These are phyloP conservation scores for Sporothrix mexicana DNA, from an alignment of 2,329 filamentous ascomycete genomes.

Conservation along the genomic window DNA sequence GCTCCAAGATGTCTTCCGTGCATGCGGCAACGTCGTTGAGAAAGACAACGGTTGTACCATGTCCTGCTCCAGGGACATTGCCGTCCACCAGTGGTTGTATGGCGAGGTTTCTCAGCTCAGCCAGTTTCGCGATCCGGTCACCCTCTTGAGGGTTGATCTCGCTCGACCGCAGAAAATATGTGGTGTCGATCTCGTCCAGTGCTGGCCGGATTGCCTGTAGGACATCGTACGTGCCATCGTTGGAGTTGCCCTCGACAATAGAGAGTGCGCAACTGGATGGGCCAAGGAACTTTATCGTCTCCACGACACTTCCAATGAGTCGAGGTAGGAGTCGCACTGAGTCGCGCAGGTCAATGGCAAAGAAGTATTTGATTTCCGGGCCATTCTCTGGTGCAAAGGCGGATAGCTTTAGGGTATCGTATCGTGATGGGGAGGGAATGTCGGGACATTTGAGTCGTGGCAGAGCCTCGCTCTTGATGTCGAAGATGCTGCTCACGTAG, in stretches of 20 bases:
- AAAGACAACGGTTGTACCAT: conserved; percentile 55
- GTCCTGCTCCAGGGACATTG: conserved; percentile 38
- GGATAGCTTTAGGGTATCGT: conserved; percentile 33
- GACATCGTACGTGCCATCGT: conserved; percentile 60
- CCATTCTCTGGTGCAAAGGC: not conserved
- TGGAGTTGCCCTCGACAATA: conserved; percentile 61
- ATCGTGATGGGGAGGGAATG: conserved; percentile 22
- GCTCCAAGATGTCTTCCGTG: conserved; percentile 62
- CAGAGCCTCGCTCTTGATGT: conserved; percentile 28
- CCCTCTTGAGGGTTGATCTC: conserved; percentile 46
- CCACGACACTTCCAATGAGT: conserved; percentile 57
- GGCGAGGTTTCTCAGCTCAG: conserved; percentile 74
- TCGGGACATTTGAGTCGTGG: conserved; percentile 36
- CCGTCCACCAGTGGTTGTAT: conserved; percentile 60
- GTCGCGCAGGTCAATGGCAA: conserved; percentile 59
- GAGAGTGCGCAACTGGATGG: conserved; percentile 58
- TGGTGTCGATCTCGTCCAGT: conserved; percentile 48
- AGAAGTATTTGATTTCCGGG: conserved; percentile 49
- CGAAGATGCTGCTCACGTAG: conserved; percentile 38
- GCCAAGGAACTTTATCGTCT: conserved; percentile 46
- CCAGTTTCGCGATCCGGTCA: conserved; percentile 73
- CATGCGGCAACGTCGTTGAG: conserved; percentile 61
- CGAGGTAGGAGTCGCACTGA: conserved; percentile 54
- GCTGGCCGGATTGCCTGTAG: conserved; percentile 50
- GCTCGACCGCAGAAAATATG: conserved; percentile 53